Evolutionary conservation across 805 yeast species (phyloP), one percentile per base, ranked within the genome.

Genomic region (Spathaspora passalidarum): DNA sequence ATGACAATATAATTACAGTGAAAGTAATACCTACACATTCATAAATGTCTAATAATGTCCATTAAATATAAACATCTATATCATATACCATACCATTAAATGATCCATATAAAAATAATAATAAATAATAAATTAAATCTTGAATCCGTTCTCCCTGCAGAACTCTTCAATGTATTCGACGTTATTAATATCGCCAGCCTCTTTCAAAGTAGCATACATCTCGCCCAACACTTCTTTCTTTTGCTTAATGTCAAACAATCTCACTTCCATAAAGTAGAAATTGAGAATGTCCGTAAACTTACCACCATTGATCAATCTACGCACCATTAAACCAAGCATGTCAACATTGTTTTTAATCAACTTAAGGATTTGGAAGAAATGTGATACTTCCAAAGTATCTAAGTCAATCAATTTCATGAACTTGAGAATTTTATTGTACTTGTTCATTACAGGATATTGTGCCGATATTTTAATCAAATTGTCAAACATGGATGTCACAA

Each of bases 251-350:
- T 53, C 51, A 9, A 32, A 34, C 5, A 68, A 35, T 18, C 49
- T 44, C 6, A 63, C 56, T 43, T 64, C 63, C 50, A 69, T 48
- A 42, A 65, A 64, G 43, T 64, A 67, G 40, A 66, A 65, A 48
- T 63, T 66, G 21, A 69, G 26, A 6, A 60, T 42, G 13, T 54
- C 49, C 9, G 61, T 38, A 16, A 57, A 44, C 4, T 46, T 36
- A 17, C 49, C 45, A 23, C 44, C 47, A 19, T 55, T 46, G 32
- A 60, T 40, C 18, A 67, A 52, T 49, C 68, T 66, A 38, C 50
- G 54, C 41, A 65, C 46, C 16, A 71, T 47, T n/a, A 39, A 39
- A 57, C 57, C 46, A 69, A 55, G 22, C 4, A 55, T 38, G 4
- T 57, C 60, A 8, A 42, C 52, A 7, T 49, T 50, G 1, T 47